Evolutionary conservation across 2,329 filamentous ascomycete genomes (phyloP).

Genomic region (Epichloe elymi): DNA sequence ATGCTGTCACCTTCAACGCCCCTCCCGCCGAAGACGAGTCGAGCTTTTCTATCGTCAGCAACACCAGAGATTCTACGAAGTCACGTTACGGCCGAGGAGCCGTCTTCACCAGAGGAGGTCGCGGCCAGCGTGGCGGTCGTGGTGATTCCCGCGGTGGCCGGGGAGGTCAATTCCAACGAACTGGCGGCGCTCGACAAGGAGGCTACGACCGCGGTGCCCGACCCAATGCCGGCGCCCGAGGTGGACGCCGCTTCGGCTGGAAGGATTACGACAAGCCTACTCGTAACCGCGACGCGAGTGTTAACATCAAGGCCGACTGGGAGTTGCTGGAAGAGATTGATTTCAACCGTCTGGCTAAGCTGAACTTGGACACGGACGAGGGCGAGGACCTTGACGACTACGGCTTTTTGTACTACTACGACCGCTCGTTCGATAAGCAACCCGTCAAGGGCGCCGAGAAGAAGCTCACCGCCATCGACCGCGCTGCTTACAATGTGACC

Average conservation of each 20-base stretch:
- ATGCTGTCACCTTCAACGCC: slow-evolving; percentile 76
- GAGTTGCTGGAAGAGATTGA: slow-evolving; percentile 95
- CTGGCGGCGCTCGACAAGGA: slow-evolving; percentile 53
- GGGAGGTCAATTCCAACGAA: slow-evolving; percentile 53
- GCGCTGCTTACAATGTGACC: slow-evolving; percentile 95
- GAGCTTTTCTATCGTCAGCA: slow-evolving; percentile 95
- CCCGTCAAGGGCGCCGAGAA: slow-evolving; percentile 80
- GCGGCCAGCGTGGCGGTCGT: slow-evolving; percentile 62
- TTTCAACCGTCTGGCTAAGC: slow-evolving; percentile 86
- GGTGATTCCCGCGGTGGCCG: slow-evolving; percentile 48
- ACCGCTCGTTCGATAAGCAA: slow-evolving; percentile 87
- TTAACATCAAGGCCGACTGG: slow-evolving; percentile 96
- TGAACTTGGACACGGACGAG: slow-evolving; percentile 88
- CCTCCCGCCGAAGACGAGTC: slow-evolving; percentile 91
- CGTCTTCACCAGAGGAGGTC: slow-evolving; percentile 68
- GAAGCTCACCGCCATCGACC: slow-evolving; percentile 79
- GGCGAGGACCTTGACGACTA: slow-evolving; percentile 93
- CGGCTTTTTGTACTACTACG: slow-evolving; percentile 97
- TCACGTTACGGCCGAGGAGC: slow-evolving; percentile 80
- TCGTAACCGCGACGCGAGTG: slow-evolving; percentile 87
- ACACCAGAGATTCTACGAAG: slow-evolving; percentile 76
- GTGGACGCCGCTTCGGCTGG: slow-evolving; percentile 88
- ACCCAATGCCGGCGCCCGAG: slow-evolving; percentile 50
- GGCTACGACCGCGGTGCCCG: slow-evolving; percentile 65
- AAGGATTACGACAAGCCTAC: slow-evolving; percentile 98